Base-by-base conservation (phyloP, 2,329 filamentous ascomycete species). In the Ascochyta fabae region DNA sequence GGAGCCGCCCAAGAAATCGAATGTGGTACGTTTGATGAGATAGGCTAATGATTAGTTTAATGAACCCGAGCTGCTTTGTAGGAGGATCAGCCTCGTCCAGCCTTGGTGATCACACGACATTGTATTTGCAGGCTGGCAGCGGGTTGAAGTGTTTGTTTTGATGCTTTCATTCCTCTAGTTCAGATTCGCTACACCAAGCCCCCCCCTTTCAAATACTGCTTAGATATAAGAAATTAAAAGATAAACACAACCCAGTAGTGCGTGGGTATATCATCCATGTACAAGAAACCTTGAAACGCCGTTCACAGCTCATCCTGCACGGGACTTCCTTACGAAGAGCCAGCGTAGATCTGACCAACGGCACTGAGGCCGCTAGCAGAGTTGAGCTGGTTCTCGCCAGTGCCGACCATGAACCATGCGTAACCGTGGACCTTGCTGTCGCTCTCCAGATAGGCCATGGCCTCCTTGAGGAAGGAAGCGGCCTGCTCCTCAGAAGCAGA, bases 321-420 rank as follows among this genome's bases (percentile, higher is more conserved):
- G 12, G 10, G 22, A 38, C 23, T 15, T 16, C 27, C 43, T 54
- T 63, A 65, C 23, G 55, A 42, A 29, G 61, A 47, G 35, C 51
- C 60, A 44, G 65, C 65, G 45, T 73, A 73, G 33, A 68, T 61
- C 62, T 71, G 49, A 33, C 69, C 69, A 48, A 67, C 35, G n/a
- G 48, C 34, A 6, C 42, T 47, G 10, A 71, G 62, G 16, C 64
- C 66, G 31, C n/a, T 48, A 22, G 61, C 48, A 40, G 36, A 36
- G 62, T 69, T 69, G 45, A 72, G 67, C 67, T 69, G 64, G 59
- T 69, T 64, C 61, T 66, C 64, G 19, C 68, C 68, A 23, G 43
- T 61, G 48, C 70, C 71, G 31, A 73, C 72, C 65, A 74, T 74
- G 64, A 76, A 77, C 60, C 70, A 77, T 0, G 74, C 62, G 65